Conservation (phyloP, 2,329 filamentous ascomycete genomes). For the Aureobasidium sp. region DNA sequence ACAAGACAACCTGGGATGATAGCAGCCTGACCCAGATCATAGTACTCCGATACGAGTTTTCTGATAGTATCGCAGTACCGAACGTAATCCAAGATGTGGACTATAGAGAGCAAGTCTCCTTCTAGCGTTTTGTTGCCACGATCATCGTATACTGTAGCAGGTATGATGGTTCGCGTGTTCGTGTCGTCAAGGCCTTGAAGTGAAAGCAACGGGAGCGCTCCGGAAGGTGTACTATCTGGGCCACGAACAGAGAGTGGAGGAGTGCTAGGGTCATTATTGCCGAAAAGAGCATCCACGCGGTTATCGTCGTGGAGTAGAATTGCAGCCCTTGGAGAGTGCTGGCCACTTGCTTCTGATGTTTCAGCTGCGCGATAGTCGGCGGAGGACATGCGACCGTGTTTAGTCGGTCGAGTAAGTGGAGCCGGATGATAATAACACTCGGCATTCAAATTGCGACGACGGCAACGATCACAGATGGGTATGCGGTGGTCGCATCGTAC, state of each 20-base stretch:
- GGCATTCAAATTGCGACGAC: slow-evolving; percentile 8
- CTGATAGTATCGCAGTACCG: neutral
- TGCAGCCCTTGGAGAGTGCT: neutral
- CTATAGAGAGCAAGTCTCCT: neutral
- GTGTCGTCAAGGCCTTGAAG: neutral
- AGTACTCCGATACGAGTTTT: neutral
- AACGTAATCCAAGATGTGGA: neutral
- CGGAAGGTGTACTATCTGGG: neutral
- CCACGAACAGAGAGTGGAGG: neutral
- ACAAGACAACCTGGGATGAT: neutral
- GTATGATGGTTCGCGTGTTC: neutral
- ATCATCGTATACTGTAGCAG: neutral
- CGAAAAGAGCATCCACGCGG: neutral
- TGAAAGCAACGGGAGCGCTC: neutral
- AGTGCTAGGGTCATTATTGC: neutral
- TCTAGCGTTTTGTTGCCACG: neutral
- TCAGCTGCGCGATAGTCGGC: neutral
- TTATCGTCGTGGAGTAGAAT: neutral
- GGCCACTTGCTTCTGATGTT: neutral
- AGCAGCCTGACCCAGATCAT: neutral
- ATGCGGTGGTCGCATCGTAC: slow-evolving; percentile 20
- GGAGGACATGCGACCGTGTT: neutral
- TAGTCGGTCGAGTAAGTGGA: slow-evolving; percentile 16
- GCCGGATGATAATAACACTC: slow-evolving; percentile 21
- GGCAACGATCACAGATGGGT: slow-evolving; percentile 19